Conservation (phyloP, 2,329 filamentous ascomycete genomes). For the Fusarium goolgardi region DNA sequence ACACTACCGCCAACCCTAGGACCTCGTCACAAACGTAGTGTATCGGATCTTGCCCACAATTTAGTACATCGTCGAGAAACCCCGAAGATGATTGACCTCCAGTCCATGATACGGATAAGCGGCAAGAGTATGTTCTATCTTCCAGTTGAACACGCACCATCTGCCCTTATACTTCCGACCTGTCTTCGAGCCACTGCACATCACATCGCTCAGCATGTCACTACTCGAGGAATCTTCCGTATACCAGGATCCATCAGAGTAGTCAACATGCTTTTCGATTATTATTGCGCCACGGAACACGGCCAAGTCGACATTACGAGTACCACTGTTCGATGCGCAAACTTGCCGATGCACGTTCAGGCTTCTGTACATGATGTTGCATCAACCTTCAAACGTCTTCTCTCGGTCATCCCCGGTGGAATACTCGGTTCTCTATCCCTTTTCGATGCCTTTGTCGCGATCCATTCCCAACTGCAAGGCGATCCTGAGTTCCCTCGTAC, state of each 20-base stretch:
- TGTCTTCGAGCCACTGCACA: slow-evolving; percentile 75
- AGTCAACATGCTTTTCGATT: slow-evolving; percentile 70
- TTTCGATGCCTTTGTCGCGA: slow-evolving; percentile 71
- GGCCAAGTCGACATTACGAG: slow-evolving; percentile 63
- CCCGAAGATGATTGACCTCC: slow-evolving; percentile 63
- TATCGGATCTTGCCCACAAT: slow-evolving; percentile 65
- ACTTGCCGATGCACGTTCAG: slow-evolving; percentile 69
- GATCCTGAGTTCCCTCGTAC: slow-evolving; percentile 64
- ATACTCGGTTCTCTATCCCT: slow-evolving; percentile 71
- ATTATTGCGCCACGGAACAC: slow-evolving; percentile 66
- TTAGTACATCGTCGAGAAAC: slow-evolving; percentile 59
- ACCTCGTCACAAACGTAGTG: slow-evolving; percentile 61
- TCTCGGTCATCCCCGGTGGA: slow-evolving; percentile 72
- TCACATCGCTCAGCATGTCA: slow-evolving; percentile 67
- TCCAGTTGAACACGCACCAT: slow-evolving; percentile 67
- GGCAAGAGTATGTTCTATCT: slow-evolving; percentile 72
- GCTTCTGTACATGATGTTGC: slow-evolving; percentile 73
- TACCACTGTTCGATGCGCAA: slow-evolving; percentile 71
- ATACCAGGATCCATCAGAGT: slow-evolving; percentile 69
- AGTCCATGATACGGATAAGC: slow-evolving; percentile 70
- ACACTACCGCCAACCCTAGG: slow-evolving; percentile 20
- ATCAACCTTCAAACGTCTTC: slow-evolving; percentile 73
- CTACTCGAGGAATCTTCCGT: slow-evolving; percentile 70
- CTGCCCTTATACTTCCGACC: slow-evolving; percentile 69
- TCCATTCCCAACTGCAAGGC: slow-evolving; percentile 66